These are phyloP conservation scores for Didymosphaeria variabile DNA, from an alignment of 2,329 filamentous ascomycete species.

Conservation along the genomic window DNA sequence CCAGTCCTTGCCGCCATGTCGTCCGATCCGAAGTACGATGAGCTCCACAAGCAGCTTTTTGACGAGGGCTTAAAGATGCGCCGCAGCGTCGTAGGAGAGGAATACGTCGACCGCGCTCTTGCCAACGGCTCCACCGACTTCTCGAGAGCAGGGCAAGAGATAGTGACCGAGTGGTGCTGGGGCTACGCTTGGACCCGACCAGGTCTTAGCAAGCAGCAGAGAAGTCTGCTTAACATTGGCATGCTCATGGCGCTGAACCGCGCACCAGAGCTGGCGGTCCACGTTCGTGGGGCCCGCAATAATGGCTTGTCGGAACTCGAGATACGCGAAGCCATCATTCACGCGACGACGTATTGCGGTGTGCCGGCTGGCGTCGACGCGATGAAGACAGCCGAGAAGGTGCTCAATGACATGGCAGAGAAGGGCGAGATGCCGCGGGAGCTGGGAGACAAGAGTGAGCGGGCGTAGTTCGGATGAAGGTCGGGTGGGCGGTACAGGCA, in stretches of 20 bases:
- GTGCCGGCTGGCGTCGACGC: conserved; percentile 65
- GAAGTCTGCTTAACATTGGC: conserved; percentile 70
- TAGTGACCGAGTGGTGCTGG: conserved; percentile 72
- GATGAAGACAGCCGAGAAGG: conserved; percentile 61
- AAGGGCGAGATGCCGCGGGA: conserved; percentile 52
- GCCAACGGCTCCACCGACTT: conserved; percentile 67
- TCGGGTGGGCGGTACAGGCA: background rate
- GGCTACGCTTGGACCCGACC: conserved; percentile 70
- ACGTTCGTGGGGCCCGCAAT: conserved; percentile 69
- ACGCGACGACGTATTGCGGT: conserved; percentile 62
- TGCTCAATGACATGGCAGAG: conserved; percentile 61
- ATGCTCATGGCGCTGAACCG: conserved; percentile 71
- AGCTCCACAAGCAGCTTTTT: conserved; percentile 65
- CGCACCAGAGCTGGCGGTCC: conserved; percentile 66
- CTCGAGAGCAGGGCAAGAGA: conserved; percentile 67
- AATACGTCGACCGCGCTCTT: conserved; percentile 67
- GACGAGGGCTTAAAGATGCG: conserved; percentile 69
- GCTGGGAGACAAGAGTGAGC: conserved; percentile 41
- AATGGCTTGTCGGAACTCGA: conserved; percentile 70
- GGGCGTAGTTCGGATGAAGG: conserved; percentile 27
- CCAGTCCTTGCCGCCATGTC: conserved; percentile 45
- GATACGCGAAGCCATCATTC: conserved; percentile 67
- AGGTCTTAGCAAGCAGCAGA: conserved; percentile 68
- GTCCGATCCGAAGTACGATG: conserved; percentile 52
- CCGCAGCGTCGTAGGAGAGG: conserved; percentile 67